Conservation (phyloP, 305 asterid species). For the Fraxinus paxiana region DNA sequence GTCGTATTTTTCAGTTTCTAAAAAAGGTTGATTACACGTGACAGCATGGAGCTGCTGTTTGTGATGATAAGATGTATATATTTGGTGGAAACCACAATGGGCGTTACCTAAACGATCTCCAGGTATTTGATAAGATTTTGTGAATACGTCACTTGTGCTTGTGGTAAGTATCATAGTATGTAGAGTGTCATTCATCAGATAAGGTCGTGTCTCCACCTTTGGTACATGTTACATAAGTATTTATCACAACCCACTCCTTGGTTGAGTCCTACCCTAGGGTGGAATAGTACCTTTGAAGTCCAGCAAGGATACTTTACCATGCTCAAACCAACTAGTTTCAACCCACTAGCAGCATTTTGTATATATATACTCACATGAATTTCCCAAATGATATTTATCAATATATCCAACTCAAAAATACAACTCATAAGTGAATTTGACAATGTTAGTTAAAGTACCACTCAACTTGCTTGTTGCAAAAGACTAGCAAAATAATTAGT, state of each 20-base stretch:
- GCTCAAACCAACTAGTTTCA: not conserved
- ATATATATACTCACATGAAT: not conserved
- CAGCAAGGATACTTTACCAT: not conserved
- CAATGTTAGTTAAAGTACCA: not conserved
- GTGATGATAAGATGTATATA: conserved; percentile 84
- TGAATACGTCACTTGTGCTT: conserved; percentile 15
- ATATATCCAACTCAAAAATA: not conserved
- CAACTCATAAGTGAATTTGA: not conserved
- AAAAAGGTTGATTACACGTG: conserved; percentile 22
- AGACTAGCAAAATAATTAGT: not conserved
- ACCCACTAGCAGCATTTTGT: not conserved
- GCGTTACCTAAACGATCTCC: conserved; percentile 90
- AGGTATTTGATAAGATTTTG: conserved; percentile 51
- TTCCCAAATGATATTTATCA: not conserved
- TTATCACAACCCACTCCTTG: conserved; percentile 2
- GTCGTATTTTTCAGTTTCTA: conserved; percentile 14
- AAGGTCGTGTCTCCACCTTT: conserved; percentile 6
- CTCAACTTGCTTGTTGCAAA: not conserved
- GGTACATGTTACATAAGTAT: conserved; percentile 6
- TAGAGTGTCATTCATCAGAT: conserved; percentile 14
- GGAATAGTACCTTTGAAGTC: not conserved
- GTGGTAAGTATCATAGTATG: conserved; percentile 11
- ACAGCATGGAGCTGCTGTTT: conserved; percentile 94
- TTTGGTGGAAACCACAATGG: conserved; percentile 98
- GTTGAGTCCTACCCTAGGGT: not conserved